Conservation (phyloP, 169 alveolate genomes). For the Plasmodium relictum region DNA sequence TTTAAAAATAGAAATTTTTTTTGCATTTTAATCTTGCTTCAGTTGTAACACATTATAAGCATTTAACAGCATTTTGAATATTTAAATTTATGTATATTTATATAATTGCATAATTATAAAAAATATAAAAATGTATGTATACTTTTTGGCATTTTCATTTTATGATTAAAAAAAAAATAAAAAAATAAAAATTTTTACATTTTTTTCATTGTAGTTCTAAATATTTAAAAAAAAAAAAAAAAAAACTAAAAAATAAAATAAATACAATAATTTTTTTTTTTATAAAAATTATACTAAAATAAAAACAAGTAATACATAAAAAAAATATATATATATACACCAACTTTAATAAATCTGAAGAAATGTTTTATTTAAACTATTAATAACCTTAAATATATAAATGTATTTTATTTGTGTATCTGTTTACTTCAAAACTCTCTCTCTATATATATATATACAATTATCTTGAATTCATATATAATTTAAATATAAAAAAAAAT, state of each 20-base stretch:
- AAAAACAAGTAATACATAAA: constrained; percentile 12
- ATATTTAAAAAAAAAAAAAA: not conserved
- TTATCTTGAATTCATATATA: not conserved
- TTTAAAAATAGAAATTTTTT: constrained; percentile 1
- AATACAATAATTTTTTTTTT: constrained; percentile 11
- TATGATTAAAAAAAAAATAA: constrained; percentile 7
- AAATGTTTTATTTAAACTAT: not conserved
- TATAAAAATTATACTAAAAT: constrained; percentile 18
- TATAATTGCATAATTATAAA: too few species aligned
- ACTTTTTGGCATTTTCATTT: not conserved
- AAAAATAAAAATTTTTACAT: constrained; percentile 3
- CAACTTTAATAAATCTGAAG: not conserved
- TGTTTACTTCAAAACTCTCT: too few species aligned
- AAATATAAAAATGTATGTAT: not conserved
- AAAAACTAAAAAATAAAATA: constrained; percentile 12
- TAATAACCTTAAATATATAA: not conserved
- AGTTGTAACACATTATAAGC: too few species aligned
- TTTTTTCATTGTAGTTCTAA: too few species aligned
- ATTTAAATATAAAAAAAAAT: too few species aligned
- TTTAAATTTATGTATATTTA: too few species aligned
- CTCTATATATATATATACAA: not conserved
- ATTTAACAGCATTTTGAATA: too few species aligned
- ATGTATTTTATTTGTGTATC: too few species aligned
- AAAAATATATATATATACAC: not conserved
- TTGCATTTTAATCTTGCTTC: too few species aligned